These are phyloP conservation scores for Sicyos edulis DNA, from an alignment of 306 rosid genomes.

Conservation along the genomic window DNA sequence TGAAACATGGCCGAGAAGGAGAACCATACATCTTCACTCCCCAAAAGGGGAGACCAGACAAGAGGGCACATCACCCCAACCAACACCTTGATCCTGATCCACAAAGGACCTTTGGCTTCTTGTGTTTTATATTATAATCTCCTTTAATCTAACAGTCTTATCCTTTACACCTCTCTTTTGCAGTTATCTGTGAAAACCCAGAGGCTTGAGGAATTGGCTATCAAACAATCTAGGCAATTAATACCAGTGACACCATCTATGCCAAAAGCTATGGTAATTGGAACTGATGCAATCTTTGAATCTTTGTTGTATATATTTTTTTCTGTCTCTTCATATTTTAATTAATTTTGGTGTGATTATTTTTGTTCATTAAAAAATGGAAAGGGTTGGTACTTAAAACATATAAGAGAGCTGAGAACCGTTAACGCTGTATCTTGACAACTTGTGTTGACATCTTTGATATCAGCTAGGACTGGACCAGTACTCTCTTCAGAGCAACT, in stretches of 20 bases:
- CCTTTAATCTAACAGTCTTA: conserved; percentile 19
- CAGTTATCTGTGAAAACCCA: conserved; percentile 80
- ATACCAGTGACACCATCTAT: conserved; percentile 89
- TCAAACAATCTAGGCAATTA: conserved; percentile 90
- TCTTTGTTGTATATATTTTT: conserved; percentile 16
- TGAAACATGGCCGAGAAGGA: too few relatives aligned
- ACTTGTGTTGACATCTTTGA: not conserved
- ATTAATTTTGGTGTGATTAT: not conserved
- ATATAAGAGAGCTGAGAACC: not conserved
- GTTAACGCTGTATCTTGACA: not conserved
- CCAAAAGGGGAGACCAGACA: too few relatives aligned
- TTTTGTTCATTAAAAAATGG: not conserved
- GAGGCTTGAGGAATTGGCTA: conserved; percentile 93
- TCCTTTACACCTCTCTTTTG: conserved; percentile 8
- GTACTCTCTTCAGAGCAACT: not conserved
- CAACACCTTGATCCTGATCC: too few relatives aligned
- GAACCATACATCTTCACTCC: too few relatives aligned
- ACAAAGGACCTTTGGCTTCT: conserved; percentile 3
- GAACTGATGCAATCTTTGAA: conserved; percentile 21
- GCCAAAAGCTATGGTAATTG: conserved; percentile 77
- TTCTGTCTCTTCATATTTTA: not conserved
- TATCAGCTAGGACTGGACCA: conserved; percentile 2
- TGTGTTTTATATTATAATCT: conserved; percentile 13
- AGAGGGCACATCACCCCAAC: too few relatives aligned
- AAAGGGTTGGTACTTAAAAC: not conserved